Evolutionary conservation across 352 stramenopile species (phyloP), one percentile per base, ranked within the genome.

Genomic region (Globisporangium barbulae): DNA sequence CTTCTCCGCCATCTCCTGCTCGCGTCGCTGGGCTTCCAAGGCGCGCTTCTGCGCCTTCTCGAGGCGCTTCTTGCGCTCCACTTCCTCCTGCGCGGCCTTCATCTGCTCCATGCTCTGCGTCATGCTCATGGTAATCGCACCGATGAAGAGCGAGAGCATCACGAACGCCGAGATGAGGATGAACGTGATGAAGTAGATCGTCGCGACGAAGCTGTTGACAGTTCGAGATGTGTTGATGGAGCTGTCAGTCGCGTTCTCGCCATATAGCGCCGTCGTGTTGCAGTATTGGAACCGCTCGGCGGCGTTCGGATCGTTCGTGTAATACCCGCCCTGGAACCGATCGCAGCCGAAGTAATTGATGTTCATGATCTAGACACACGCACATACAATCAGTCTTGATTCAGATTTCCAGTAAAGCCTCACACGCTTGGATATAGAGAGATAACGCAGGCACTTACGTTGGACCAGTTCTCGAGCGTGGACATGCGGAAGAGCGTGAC

Each of bases 71-170:
- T 87, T 91, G 1, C 65, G 53, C 60, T 91, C 83, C 0, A 68
- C 63, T 70, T 93, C 83, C 64, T 94, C 84, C 15, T 90, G 74
- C 7, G 71, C 76, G 31, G 71, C 74, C 63, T 96, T 96, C 83
- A 96, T 94, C 19, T 87, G 61, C 66, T 94, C 85, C 88, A 96
- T 96, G 41, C 82, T 93, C 63, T 96, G 71, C 10, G 87, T 94
- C 88, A 96, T 96, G 52, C 77, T 89, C 88, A 96, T 96, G 7
- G 88, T 96, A 55, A 96, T 93, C 53, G 88, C 85, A 79, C 88
- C 88, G 60, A 96, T 93, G 61, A 96, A 96, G 53, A 96, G 85
- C 47, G 81, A 93, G 33, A 96, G 83, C 87, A 96, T 96, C 53
- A 96, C 88, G 28, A 96, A 90, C 9, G 88, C 85, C 1, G 88